A percentile compares a stretch with the other conserved stretches of the same genome.
Conservation (phyloP, 2,329 filamentous ascomycete genomes). For the Ophiocordyceps sinensis region DNA sequence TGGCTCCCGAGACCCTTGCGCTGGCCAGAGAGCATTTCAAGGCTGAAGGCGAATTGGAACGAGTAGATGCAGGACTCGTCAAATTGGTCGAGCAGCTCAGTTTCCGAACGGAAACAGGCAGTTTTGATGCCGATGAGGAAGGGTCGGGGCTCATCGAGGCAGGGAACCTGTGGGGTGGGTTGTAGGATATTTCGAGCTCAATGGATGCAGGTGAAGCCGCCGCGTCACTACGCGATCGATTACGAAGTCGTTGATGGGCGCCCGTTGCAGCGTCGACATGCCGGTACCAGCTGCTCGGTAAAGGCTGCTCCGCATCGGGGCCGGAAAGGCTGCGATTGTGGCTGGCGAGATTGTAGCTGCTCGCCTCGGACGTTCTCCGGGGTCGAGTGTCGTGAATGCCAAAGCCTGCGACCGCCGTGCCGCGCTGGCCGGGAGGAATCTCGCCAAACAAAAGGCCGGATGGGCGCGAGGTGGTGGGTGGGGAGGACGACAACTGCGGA, state of each 20-base stretch:
- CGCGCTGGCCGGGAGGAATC: conserved; percentile 45
- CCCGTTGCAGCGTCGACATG: conserved; percentile 12
- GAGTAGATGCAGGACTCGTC: conserved; percentile 35
- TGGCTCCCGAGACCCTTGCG: conserved; percentile 23
- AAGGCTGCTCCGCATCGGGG: conserved; percentile 42
- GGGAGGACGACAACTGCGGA: conserved; percentile 15
- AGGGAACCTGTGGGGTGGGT: conserved; percentile 14
- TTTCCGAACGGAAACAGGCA: conserved; percentile 32
- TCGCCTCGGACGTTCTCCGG: conserved; percentile 60
- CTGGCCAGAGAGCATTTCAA: conserved; percentile 26
- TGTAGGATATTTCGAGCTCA: conserved; percentile 14
- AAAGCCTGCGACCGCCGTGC: conserved; percentile 38
- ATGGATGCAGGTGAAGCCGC: conserved; percentile 19
- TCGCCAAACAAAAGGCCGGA: conserved; percentile 61
- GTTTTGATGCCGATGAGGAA: conserved; percentile 22
- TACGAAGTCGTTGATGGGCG: conserved; percentile 18
- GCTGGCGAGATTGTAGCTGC: conserved; percentile 33
- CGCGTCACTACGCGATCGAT: conserved; percentile 48
- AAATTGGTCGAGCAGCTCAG: conserved; percentile 28
- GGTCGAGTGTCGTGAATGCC: conserved; percentile 40
- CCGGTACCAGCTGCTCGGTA: conserved; percentile 53
- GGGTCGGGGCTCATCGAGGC: conserved; percentile 9
- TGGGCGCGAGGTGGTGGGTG: conserved; percentile 19
- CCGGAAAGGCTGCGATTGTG: conserved; percentile 43
- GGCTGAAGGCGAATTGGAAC: conserved; percentile 40